These are phyloP conservation scores for Leccinum ochraceum DNA, from an alignment of 768 basidiomycete species.

Conservation along the genomic window DNA sequence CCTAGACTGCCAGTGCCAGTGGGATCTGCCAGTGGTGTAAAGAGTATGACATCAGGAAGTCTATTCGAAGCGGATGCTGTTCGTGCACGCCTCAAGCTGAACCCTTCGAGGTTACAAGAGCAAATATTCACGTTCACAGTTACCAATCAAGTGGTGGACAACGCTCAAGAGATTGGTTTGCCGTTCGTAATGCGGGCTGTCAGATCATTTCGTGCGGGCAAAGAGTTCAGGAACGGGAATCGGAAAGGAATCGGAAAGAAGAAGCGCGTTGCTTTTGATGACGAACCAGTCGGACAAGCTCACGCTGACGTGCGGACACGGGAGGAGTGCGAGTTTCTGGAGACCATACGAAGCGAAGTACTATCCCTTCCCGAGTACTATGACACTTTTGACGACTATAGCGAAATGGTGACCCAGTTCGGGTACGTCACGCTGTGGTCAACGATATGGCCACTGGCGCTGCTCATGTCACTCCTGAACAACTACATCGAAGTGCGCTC, in stretches of 20 bases:
- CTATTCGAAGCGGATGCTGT: constrained; percentile 54
- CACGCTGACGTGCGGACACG: constrained; percentile 38
- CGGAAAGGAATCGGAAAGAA: constrained; percentile 39
- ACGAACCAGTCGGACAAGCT: constrained; percentile 42
- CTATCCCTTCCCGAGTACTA: constrained; percentile 71
- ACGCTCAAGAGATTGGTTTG: constrained; percentile 76
- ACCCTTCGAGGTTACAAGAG: constrained; percentile 71
- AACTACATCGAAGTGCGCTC: constrained; percentile 92
- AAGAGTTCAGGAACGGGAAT: constrained; percentile 32
- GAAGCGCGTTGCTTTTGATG: constrained; percentile 74
- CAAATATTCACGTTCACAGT: constrained; percentile 95
- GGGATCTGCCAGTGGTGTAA: constrained; percentile 8
- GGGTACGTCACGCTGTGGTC: constrained; percentile 93
- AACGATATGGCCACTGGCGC: constrained; percentile 91
- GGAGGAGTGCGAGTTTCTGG: constrained; percentile 79
- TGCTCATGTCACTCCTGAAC: constrained; percentile 88
- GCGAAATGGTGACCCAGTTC: constrained; percentile 96
- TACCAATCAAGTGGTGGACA: constrained; percentile 82
- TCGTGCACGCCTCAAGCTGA: constrained; percentile 58
- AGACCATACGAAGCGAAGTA: constrained; percentile 70
- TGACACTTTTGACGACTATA: constrained; percentile 83
- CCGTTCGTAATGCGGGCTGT: constrained; percentile 74
- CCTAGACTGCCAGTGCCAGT: no score
- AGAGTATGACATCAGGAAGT: constrained; percentile 19
- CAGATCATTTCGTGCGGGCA: constrained; percentile 48